Base-by-base conservation (phyloP, 768 basidiomycete genomes). In the Psilocybe azurescens region DNA sequence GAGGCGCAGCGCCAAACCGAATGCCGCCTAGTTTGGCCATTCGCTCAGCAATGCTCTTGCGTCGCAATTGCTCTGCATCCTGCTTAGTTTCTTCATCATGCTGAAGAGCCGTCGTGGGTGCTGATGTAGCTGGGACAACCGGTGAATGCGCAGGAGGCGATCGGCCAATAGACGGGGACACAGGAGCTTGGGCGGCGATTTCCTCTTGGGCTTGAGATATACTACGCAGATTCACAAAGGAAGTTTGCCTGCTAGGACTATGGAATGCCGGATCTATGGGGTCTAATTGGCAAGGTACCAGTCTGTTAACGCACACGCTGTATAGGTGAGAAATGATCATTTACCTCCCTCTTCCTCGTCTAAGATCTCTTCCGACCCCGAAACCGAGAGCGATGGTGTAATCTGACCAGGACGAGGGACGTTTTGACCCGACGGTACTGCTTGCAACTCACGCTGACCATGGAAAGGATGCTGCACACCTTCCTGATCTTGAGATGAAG, bases 21-120 rank as follows among this genome's bases (percentile, higher is more conserved):
- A 97, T 89, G 3, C 92, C 93, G 14, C 95, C 94, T 0, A 97
- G 80, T 69, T 88, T 93, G 1, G 95, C 95, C 95, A 97, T 96
- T n/a, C 95, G 84, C 60, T 97, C 94, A 1, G 95, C 94, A 39
- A 97, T 92, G 1, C 91, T 91, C 32, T 81, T 82, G 24, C 88
- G 83, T 52, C 89, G 81, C 2, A 74, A 75, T 24, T 85, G 82
- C 59, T 84, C 85, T 1, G 78, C 78, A 54, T 84, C 81, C 60
- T 80, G 79, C 32, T 80, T 78, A 53, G 78, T 74, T 20, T 69
- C 69, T 9, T 69, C 71, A 7, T 69, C 49, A 38, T 62, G 70
- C 18, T 52, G 29, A 14, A n/a, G 30, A 7, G 53, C 28, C 41
- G 58, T 47, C 13, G 62, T 56, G 47, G 62, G 66, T 57, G 63